These are phyloP conservation scores for Dryas alaskensis DNA, from an alignment of 306 rosid genomes.

Conservation along the genomic window DNA sequence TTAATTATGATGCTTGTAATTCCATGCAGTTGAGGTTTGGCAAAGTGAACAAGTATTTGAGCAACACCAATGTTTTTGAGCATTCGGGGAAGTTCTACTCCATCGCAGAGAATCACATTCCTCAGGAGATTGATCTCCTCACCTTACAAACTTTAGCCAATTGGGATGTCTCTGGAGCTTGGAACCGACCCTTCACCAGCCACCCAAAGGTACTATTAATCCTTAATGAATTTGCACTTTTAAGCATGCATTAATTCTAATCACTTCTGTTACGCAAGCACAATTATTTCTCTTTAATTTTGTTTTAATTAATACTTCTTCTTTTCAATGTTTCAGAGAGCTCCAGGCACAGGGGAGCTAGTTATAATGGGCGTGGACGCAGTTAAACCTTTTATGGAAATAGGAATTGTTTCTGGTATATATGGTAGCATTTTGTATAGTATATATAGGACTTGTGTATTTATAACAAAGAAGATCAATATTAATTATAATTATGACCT, in stretches of 20 bases:
- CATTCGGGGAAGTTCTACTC: slow-evolving; percentile 63
- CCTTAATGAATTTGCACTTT: neutral
- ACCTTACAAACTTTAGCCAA: slow-evolving; percentile 40
- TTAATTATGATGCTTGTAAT: neutral
- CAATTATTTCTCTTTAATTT: neutral
- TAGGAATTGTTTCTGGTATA: slow-evolving; percentile 71
- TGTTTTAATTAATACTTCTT: too few relatives aligned
- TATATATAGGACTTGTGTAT: neutral
- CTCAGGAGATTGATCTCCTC: slow-evolving; percentile 63
- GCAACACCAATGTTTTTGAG: slow-evolving; percentile 72
- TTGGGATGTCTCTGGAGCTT: slow-evolving; percentile 56
- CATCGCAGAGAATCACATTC: slow-evolving; percentile 54
- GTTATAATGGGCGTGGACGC: slow-evolving; percentile 54
- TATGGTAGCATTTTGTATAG: neutral
- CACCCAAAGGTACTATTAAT: slow-evolving; percentile 56
- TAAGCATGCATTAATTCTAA: neutral
- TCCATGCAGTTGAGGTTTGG: slow-evolving; percentile 53
- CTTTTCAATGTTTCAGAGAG: slow-evolving; percentile 42
- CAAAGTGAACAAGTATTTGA: slow-evolving; percentile 47
- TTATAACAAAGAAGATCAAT: neutral
- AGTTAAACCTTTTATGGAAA: slow-evolving; percentile 45
- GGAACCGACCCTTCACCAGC: slow-evolving; percentile 66
- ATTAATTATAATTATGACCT: too few relatives aligned
- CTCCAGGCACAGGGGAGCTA: slow-evolving; percentile 54
- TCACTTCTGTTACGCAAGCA: neutral